Evolutionary conservation across 768 basidiomycete genomes (phyloP), one percentile per base, ranked within the genome.

Genomic region (Leccinum incarnatum): DNA sequence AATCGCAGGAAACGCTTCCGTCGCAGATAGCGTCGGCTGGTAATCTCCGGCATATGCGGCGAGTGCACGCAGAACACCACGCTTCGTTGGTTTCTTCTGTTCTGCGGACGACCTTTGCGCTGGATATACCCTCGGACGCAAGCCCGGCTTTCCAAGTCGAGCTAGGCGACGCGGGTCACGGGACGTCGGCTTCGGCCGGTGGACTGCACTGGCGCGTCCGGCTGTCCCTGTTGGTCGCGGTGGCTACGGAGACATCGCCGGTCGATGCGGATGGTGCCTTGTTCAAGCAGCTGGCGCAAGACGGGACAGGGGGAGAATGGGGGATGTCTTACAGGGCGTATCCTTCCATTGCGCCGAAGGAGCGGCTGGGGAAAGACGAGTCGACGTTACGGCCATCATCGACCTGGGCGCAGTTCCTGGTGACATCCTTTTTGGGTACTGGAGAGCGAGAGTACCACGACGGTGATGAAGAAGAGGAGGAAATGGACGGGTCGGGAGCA

Each of bases 91-190:
- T 88, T 5, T 72, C 84, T 3, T 83, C 88, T 48, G 86, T 87
- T 0, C 77, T 86, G 0, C 87, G 95, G 27, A 86, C 91, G 30
- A 86, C 89, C 0, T 98, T 98, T 75, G 78, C 88, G 14, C 83
- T 99, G 2, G 94, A 95, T 68, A 95, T 99, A 58, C 96, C 95
- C 0, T 85, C 89, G 1, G 96, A 97, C 57, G 93, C 89, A 0
- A 89, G 91, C 53, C 94, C 96, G 0, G 88, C 87, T 0, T 98
- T 98, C 74, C 79, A 85, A 54, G 77, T 95, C 2, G 76, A 79
- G 52, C 78, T 88, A 5, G 81, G 83, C 34, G 67, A 69, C 19
- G 65, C 59, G 19, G 65, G 63, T 8, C 56, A 66, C 5, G 67
- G 65, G 1, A 4, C 50, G 12, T 53, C 63, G 45, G 72, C 58